phyloP scores from a whole-genome alignment of 768 basidiomycete genomes.

The Termitomyces sp. region DNA sequence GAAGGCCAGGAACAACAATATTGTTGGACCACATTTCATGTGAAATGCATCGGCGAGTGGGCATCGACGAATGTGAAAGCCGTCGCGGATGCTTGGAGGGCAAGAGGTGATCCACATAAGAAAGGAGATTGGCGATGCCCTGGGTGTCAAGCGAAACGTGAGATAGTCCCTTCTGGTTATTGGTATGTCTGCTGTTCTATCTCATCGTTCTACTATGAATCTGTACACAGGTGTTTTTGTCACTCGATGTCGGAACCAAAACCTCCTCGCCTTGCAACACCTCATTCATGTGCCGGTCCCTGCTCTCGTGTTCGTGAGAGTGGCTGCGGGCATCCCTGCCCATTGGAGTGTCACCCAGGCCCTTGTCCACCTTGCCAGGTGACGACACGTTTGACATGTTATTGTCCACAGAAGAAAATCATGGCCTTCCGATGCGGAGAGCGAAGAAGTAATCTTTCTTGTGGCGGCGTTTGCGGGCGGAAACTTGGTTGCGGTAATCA shows the following conservation, averaged over 20 bases:
- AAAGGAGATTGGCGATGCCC: conserved; percentile 90
- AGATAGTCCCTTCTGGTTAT: conserved; percentile 58
- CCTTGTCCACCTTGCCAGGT: conserved; percentile 94
- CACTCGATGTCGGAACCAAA: conserved; percentile 68
- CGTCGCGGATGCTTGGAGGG: conserved; percentile 64
- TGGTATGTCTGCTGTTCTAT: conserved; percentile 36
- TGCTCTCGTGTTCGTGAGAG: conserved; percentile 55
- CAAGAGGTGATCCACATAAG: conserved; percentile 54
- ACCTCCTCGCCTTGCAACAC: conserved; percentile 61
- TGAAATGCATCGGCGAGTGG: conserved; percentile 88
- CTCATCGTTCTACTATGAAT: conserved; percentile 10
- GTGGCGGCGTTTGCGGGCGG: conserved; percentile 38
- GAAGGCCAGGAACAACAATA: conserved; percentile 44
- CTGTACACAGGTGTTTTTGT: conserved; percentile 71
- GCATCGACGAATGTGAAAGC: conserved; percentile 77
- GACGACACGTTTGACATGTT: conserved; percentile 70
- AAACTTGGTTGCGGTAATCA: conserved; percentile 71
- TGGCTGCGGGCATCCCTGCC: conserved; percentile 78
- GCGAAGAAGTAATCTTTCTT: conserved; percentile 28
- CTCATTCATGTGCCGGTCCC: conserved; percentile 70
- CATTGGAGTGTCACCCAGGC: conserved; percentile 86
- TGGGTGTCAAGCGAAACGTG: conserved; percentile 82
- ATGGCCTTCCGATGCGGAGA: conserved; percentile 57
- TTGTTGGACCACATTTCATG: conserved; percentile 90
- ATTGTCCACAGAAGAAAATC: conserved; percentile 60